Base-by-base conservation (phyloP, 2,329 filamentous ascomycete genomes). In the Cladosporium sp. region DNA sequence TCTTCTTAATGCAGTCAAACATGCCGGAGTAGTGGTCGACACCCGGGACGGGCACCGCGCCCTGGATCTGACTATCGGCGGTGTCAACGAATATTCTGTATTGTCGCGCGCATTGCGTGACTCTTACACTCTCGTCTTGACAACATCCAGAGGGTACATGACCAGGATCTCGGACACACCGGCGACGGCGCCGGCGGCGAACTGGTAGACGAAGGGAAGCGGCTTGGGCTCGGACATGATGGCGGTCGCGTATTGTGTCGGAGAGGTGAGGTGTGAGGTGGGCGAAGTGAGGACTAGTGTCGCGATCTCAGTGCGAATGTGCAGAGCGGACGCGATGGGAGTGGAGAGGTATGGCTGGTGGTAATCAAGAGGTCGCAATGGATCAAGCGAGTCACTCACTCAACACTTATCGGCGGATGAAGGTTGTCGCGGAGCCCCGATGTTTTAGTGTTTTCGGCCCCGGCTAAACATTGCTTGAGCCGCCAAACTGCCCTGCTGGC, bases 121-220 rank as follows among this genome's bases (percentile, higher is more conserved):
- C 9, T 12, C 84, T 79, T 81, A 93, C 87, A 95, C 86, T 85
- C 92, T 80, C 58, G 93, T 97, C 81, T 97, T 97, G 71, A 97
- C 89, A 52, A 98, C 93, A 70, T 98, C 93, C 70, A 98, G 79
- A 60, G 93, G 93, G 77, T 98, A 98, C 93, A 91, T 96, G 68
- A 60, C 59, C 56, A 68, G 53, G 49, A 65, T 62, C 61, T 98
- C 93, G 63, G 92, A 97, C 59, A 98, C 91, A 78, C 93, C 93
- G 67, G 93, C 93, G 68, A 98, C 87, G 68, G 93, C 93, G 84
- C 91, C 91, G 67, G 92, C 91, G 69, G 84, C 86, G 78, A 97
- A 95, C 76, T 95, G 91, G 83, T 96, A 96, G 62, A 83, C 72
- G 73, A 96, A 96, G 53, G 89, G 89, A 61, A 96, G 82, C 52